phyloP scores from a whole-genome alignment of 148 eudicot genomes.

The Spergularia bocconei region DNA sequence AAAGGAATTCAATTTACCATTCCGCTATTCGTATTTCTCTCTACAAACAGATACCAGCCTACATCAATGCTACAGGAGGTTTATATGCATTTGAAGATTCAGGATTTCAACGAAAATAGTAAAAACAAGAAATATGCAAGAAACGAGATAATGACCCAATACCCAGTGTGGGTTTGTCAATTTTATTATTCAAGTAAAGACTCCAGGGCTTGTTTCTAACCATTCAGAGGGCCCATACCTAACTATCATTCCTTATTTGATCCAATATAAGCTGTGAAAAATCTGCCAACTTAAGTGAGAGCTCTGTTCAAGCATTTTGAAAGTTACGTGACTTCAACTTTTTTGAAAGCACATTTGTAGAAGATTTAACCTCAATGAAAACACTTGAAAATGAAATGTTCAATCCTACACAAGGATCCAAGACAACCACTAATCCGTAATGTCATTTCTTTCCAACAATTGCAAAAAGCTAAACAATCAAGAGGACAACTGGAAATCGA shows the following conservation, averaged over 20 bases:
- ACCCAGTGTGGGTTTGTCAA: not conserved
- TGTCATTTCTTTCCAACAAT: too few relatives aligned
- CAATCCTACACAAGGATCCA: not conserved
- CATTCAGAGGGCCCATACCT: not conserved
- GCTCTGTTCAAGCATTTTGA: not conserved
- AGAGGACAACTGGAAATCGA: not conserved
- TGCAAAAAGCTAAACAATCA: too few relatives aligned
- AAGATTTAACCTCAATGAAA: not conserved
- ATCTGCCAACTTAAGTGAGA: not conserved
- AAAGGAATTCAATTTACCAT: not conserved
- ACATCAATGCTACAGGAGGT: not conserved
- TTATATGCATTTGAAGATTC: not conserved
- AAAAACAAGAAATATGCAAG: not conserved
- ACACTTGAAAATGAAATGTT: not conserved
- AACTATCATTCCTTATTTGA: not conserved
- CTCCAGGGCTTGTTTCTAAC: not conserved
- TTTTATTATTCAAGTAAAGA: not conserved
- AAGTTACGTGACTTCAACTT: not conserved
- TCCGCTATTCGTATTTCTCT: not conserved
- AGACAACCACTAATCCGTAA: not conserved
- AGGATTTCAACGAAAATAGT: not conserved
- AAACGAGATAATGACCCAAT: not conserved
- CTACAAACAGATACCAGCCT: not conserved
- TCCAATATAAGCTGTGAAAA: not conserved
- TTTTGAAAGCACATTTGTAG: not conserved